Conservation (phyloP, 2,329 filamentous ascomycete species). For the Neoascochyta sp. region DNA sequence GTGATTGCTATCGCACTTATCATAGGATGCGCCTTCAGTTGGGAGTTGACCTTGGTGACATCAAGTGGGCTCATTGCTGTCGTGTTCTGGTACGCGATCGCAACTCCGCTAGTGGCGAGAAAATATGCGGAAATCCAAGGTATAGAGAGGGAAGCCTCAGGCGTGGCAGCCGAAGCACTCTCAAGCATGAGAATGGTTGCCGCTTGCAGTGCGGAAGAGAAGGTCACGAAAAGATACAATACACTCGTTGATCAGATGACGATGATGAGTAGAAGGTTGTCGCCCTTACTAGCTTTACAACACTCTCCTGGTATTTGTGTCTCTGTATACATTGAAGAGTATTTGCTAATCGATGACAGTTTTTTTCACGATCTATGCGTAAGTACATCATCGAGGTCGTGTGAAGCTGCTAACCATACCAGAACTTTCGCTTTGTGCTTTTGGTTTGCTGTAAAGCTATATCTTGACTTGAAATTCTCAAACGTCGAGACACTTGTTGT, state of each 20-base stretch:
- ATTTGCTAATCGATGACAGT: conserved; percentile 10
- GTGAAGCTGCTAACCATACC: conserved; percentile 1
- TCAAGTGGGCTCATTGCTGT: conserved; percentile 20
- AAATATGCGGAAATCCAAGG: conserved; percentile 13
- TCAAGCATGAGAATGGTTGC: conserved; percentile 22
- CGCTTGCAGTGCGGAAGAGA: conserved; percentile 21
- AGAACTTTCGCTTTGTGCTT: conserved; percentile 25
- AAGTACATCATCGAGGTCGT: conserved; percentile 1
- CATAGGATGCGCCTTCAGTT: conserved; percentile 25
- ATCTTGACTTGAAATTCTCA: conserved; percentile 9
- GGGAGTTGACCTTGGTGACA: conserved; percentile 26
- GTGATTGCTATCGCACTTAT: conserved; percentile 20
- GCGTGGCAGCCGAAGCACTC: conserved; percentile 15
- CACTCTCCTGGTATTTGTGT: conserved; percentile 17
- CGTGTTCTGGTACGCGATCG: conserved; percentile 17
- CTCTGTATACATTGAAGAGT: neutral
- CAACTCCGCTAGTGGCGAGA: conserved; percentile 16
- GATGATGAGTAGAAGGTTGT: conserved; percentile 11
- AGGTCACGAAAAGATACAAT: conserved; percentile 13
- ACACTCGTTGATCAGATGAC: conserved; percentile 7
- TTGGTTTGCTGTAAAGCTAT: conserved; percentile 24
- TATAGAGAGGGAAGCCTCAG: conserved; percentile 18
- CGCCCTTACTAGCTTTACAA: conserved; percentile 16
- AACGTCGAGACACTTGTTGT: conserved; percentile 17
- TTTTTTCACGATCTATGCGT: conserved; percentile 24